Conservation (phyloP, 352 stramenopile genomes). For the Nothophytophthora sp. region DNA sequence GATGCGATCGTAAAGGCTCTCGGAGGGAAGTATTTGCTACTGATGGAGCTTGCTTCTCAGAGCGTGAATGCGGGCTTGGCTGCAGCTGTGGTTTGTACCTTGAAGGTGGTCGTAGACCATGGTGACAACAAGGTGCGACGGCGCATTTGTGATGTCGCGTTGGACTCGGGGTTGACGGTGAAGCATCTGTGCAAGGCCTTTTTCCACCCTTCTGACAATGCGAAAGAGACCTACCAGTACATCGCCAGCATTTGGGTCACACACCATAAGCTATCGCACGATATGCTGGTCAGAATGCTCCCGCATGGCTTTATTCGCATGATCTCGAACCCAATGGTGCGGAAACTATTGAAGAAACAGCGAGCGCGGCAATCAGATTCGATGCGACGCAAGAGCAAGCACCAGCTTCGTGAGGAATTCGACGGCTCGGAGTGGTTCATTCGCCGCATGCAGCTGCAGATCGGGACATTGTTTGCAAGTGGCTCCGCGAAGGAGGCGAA, state of each 20-base stretch:
- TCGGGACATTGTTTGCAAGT: conserved; percentile 43
- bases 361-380: conserved; percentile 38
- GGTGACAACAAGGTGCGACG: conserved; percentile 55
- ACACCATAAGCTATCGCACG: conserved; percentile 72
- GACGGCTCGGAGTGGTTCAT: conserved; percentile 67
- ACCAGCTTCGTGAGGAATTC: conserved; percentile 16
- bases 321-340: conserved; percentile 54
- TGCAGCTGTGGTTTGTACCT: conserved; percentile 53
- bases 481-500: conserved; percentile 18
- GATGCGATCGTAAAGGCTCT: conserved; percentile 69
- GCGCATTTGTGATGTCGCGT: conserved; percentile 70
- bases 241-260: conserved; percentile 78
- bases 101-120: conserved; percentile 78
- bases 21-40: conserved; percentile 39
- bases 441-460: conserved; percentile 64
- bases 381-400: conserved; percentile 25
- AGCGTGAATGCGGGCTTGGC: conserved; percentile 54
- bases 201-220: conserved; percentile 57
- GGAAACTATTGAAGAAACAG: conserved; percentile 67
- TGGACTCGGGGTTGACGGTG: conserved; percentile 63
- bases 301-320: conserved; percentile 80
- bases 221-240: conserved; percentile 72
- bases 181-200: conserved; percentile 67
- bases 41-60: conserved; percentile 57
- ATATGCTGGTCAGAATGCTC: conserved; percentile 64